phyloP scores from a whole-genome alignment of 2,329 filamentous ascomycete genomes.

The Pezicula radicicola region DNA sequence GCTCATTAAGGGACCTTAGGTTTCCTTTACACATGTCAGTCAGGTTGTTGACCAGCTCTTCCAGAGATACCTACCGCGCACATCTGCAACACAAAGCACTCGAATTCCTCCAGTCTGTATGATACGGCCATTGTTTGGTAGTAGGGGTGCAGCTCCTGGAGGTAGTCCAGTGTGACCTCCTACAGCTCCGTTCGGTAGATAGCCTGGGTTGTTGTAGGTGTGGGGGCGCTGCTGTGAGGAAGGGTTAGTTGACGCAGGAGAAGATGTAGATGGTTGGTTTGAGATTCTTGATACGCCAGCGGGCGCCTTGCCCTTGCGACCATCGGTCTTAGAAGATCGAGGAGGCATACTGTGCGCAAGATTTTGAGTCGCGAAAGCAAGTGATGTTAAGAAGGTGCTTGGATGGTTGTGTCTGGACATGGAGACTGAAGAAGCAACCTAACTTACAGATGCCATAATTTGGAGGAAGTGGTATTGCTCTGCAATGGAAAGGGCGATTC shows the following conservation, averaged over 20 bases:
- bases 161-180: slow-evolving; percentile 43
- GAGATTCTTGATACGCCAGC: too few species aligned
- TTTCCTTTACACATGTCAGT: slow-evolving; percentile 63
- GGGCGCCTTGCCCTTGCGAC: background rate
- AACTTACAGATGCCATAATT: slow-evolving; percentile 27
- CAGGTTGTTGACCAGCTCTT: slow-evolving; percentile 4
- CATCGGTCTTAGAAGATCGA: background rate
- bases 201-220: slow-evolving; percentile 33
- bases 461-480: slow-evolving; percentile 6
- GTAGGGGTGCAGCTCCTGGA: slow-evolving; percentile 59
- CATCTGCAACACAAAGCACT: slow-evolving; percentile 69
- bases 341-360: background rate
- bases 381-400: background rate
- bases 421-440: too few species aligned
- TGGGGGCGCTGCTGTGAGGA: slow-evolving; percentile 30
- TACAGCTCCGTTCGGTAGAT: slow-evolving; percentile 61
- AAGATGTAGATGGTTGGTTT: too few species aligned
- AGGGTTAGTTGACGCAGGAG: slow-evolving; percentile 13
- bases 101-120: slow-evolving; percentile 64
- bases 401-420: background rate
- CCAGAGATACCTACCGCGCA: slow-evolving; percentile 53
- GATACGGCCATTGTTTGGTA: slow-evolving; percentile 65
- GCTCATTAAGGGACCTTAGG: slow-evolving; percentile 89
- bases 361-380: background rate
- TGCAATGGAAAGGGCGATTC: slow-evolving; percentile 2